Base-by-base conservation (phyloP, 1,284 basidiomycete genomes). In the Sanghuangporus sanghuang region DNA sequence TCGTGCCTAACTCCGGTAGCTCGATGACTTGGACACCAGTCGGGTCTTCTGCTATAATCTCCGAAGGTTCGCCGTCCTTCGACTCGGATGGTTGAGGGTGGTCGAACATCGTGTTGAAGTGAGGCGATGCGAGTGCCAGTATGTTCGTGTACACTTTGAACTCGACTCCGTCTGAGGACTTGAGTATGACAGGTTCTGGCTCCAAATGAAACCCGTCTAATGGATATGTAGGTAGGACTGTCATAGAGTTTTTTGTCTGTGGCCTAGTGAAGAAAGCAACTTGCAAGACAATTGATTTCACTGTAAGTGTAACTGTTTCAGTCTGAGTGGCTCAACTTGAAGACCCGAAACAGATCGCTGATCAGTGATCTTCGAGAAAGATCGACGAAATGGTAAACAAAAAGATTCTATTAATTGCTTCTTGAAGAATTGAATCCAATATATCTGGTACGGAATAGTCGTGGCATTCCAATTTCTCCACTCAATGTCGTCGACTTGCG, bases 1-100 rank as follows among this genome's bases (percentile, higher is more conserved):
- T 75, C 5, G 71, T 67, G 11, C 73, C 72, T 35, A 74, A 61
- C 70, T 90, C 89, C 3, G 83, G 76, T 11, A 88, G 75, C 6
- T 85, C 81, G 46, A 89, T 77, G 54, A 80, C 68, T 7, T 85
- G 83, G 16, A 36, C 39, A 35, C 18, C 23, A 12, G 27, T 85
- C 11, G 53, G 12, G 83, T 16, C n/a, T 23, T 16, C 14, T 16
- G 18, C 11, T 27, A 12, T 1, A 18, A 38, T 11, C 14, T 36
- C 18, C n/a, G 8, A 18, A 21, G 12, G 35, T n/a, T 8, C 27
- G 8, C 32, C 42, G 36, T 27, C 23, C 16, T 18, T 21, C 8
- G 48, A 11, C 44, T 14, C 38, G 54, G 56, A 36, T 6, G 69
- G 64, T 49, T 70, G 69, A 21, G 68, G 67, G 9, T 71, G 58